Base-by-base conservation (phyloP, 805 yeast species). In the Hagleromyces aurorensis region DNA sequence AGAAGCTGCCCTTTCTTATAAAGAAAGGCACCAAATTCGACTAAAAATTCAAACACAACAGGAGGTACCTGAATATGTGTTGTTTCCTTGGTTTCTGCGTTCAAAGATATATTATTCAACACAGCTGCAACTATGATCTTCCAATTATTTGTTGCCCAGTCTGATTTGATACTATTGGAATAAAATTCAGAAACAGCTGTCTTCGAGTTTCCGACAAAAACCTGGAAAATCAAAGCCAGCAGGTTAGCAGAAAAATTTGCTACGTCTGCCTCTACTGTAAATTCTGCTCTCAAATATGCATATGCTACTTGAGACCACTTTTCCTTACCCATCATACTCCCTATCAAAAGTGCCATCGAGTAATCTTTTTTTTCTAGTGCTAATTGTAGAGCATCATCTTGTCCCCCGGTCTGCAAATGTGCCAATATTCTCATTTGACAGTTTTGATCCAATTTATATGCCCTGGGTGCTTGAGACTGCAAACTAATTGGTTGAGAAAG, bases 301-400 rank as follows among this genome's bases (percentile, higher is more conserved):
- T 75, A 64, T 5, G 78, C 76, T 3, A 78, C 69, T 19, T 59
- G 57, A 4, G 70, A 55, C 70, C 81, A 78, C 21, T 65, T 63
- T 3, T 72, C 76, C 13, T 71, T 69, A 3, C 91, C 79, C 16
- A 74, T 59, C 11, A 83, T 53, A 36, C 77, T 69, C 1, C 93
- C 76, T 28, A 87, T 61, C 17, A 85, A 51, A 32, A 89, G 56
- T 0, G 95, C 80, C 53, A 86, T 63, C 0, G 89, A 75, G 79
- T 83, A 87, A 41, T 83, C 82, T 7, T 73, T 69, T 30, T 72
- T 69, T 2, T 68, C 62, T 12, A 86, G 51, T 1, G 91, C 76
- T 32, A 65, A 59, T 14, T 67, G 62, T 27, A 86, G 55, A 0
- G 95, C 96, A 4, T 65, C 69, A 9, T 70, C 72, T 14, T 75